Evolutionary conservation across 2,329 filamentous ascomycete species (phyloP).

Genomic region (Pyricularia sp.): DNA sequence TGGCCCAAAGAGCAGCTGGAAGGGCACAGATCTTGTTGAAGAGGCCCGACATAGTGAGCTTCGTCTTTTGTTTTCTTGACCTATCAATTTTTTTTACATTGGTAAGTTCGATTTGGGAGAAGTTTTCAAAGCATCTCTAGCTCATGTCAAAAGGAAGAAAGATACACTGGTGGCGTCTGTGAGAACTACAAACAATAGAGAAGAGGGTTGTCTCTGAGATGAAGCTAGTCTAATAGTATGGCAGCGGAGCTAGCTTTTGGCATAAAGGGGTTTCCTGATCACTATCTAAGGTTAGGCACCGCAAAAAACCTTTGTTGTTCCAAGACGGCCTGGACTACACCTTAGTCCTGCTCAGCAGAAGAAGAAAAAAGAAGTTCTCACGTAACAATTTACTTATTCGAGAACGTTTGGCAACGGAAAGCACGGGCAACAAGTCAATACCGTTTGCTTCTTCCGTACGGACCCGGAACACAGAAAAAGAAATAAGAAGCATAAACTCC

Average conservation of each 20-base stretch:
- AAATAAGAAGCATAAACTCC: background rate
- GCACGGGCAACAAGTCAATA: background rate
- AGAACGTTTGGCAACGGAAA: background rate
- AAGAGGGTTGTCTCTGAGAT: background rate
- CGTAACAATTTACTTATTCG: background rate
- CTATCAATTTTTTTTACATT: background rate
- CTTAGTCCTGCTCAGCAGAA: background rate
- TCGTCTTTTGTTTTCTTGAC: background rate
- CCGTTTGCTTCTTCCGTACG: background rate
- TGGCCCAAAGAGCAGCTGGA: slow-evolving; percentile 16
- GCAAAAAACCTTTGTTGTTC: background rate
- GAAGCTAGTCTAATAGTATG: background rate
- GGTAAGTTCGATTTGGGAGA: background rate
- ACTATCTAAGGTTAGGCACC: background rate
- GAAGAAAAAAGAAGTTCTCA: too few relatives aligned
- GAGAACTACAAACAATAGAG: background rate
- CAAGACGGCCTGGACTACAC: background rate
- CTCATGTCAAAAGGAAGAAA: background rate
- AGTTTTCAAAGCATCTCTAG: background rate
- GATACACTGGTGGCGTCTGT: background rate
- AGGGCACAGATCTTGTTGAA: slow-evolving; percentile 13
- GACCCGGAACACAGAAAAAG: background rate
- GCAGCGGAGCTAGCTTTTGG: background rate
- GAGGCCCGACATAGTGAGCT: slow-evolving; percentile 8
- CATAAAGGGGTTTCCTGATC: background rate